These are phyloP conservation scores for Gautieria morchelliformis DNA, from an alignment of 768 basidiomycete species.

Conservation along the genomic window DNA sequence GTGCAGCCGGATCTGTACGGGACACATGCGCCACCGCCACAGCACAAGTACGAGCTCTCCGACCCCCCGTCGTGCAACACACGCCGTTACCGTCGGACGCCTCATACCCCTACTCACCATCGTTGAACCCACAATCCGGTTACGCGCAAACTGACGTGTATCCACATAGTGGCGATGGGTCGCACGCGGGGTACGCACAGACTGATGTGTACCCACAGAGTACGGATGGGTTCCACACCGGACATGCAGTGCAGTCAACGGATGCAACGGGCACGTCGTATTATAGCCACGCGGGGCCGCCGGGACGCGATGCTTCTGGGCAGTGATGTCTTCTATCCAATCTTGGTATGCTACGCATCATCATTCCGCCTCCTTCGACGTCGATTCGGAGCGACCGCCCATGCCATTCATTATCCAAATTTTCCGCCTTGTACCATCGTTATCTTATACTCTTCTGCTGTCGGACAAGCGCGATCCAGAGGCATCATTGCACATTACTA, in stretches of 20 bases:
- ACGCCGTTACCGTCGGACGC: not conserved
- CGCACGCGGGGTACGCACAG: no score
- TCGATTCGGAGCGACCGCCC: no score
- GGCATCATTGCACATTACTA: no score
- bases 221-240: not conserved
- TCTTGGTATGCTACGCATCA: no score
- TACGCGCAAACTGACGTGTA: not conserved
- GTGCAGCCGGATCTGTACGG: not conserved
- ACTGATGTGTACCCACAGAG: not conserved
- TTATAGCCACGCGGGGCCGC: not conserved
- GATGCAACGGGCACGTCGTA: not conserved
- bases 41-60: not conserved
- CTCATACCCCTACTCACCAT: not conserved
- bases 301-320: not conserved
- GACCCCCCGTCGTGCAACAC: constrained; percentile 2
- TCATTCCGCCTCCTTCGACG: no score
- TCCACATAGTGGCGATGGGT: no score
- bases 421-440: no score
- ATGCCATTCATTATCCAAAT: no score
- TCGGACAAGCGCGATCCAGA: no score
- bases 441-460: no score
- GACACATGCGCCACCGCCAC: not conserved
- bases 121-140: not conserved
- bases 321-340: no score
- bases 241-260: not conserved